phyloP scores from a whole-genome alignment of 2,329 filamentous ascomycete genomes.

The Ustilaginoidea virens region DNA sequence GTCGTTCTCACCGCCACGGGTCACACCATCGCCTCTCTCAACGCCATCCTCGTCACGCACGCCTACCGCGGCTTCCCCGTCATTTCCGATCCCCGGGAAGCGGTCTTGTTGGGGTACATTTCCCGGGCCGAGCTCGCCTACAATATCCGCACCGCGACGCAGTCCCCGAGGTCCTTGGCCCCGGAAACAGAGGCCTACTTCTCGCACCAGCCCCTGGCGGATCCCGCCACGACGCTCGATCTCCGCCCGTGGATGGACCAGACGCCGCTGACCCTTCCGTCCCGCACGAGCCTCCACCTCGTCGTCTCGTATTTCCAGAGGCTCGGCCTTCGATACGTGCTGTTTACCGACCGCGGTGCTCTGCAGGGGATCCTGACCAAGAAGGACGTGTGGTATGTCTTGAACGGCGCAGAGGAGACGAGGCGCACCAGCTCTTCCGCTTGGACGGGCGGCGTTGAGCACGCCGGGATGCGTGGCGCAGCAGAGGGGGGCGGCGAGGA shows the following conservation, averaged over 20 bases:
- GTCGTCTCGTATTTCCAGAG: slow-evolving; percentile 89
- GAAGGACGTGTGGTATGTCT: slow-evolving; percentile 91
- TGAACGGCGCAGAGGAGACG: slow-evolving; percentile 61
- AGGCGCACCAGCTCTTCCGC: slow-evolving; percentile 22
- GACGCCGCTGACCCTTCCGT: slow-evolving; percentile 81
- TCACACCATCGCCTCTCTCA: slow-evolving; percentile 69
- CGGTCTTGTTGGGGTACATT: slow-evolving; percentile 81
- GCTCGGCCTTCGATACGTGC: slow-evolving; percentile 75
- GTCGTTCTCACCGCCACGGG: slow-evolving; percentile 75
- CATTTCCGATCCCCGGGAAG: slow-evolving; percentile 60
- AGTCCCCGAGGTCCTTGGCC: slow-evolving; percentile 43
- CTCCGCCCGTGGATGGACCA: slow-evolving; percentile 98
- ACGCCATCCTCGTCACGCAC: slow-evolving; percentile 54
- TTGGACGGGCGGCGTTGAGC: neutral
- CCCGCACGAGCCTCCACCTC: slow-evolving; percentile 62
- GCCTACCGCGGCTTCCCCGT: slow-evolving; percentile 86
- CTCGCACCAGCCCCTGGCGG: slow-evolving; percentile 64
- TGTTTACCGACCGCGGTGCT: slow-evolving; percentile 70
- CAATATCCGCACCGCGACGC: slow-evolving; percentile 44
- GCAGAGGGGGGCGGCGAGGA: slow-evolving; percentile 1
- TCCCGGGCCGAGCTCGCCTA: slow-evolving; percentile 79
- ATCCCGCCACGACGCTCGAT: slow-evolving; percentile 66
- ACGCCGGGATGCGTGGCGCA: neutral
- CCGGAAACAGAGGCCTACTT: slow-evolving; percentile 71
- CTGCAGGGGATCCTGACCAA: slow-evolving; percentile 83